These are phyloP conservation scores for Galeopsis tetrahit DNA, from an alignment of 257 asterid genomes.

Conservation along the genomic window DNA sequence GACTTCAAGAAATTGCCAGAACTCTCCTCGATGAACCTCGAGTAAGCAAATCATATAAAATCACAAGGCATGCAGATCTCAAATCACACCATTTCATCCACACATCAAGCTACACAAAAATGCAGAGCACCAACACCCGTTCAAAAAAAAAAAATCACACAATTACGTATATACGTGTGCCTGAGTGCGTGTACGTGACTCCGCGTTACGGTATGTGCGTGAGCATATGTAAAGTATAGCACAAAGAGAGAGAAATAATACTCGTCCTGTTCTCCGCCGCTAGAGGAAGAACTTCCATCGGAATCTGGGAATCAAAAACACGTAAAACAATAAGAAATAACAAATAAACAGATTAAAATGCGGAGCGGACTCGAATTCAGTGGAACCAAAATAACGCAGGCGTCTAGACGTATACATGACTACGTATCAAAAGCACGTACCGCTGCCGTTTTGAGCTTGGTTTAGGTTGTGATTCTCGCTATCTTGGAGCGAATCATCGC, in stretches of 20 bases:
- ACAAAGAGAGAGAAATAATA: slow-evolving; percentile 41
- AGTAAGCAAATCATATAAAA: slow-evolving; percentile 38
- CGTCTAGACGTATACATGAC: slow-evolving; percentile 29
- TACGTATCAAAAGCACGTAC: slow-evolving; percentile 37
- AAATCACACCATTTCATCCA: slow-evolving; percentile 33
- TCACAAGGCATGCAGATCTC: slow-evolving; percentile 49
- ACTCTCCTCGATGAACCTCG: slow-evolving; percentile 32
- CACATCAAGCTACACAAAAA: slow-evolving; percentile 31
- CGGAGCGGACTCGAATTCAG: slow-evolving; percentile 31
- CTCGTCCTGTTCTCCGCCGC: slow-evolving; percentile 74
- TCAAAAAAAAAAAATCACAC: slow-evolving; percentile 21
- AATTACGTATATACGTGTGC: slow-evolving; percentile 33
- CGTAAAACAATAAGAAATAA: neutral
- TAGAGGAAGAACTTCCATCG: slow-evolving; percentile 55
- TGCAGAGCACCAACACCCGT: slow-evolving; percentile 13
- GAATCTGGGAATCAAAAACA: slow-evolving; percentile 65
- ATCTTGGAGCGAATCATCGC: slow-evolving; percentile 54
- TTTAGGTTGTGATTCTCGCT: slow-evolving; percentile 56
- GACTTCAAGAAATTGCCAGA: slow-evolving; percentile 26
- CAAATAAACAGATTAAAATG: slow-evolving; percentile 8
- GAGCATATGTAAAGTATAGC: slow-evolving; percentile 30
- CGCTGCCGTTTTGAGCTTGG: slow-evolving; percentile 44
- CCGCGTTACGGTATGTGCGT: slow-evolving; percentile 22
- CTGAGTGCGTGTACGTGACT: slow-evolving; percentile 32
- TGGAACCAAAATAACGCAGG: slow-evolving; percentile 42